Percentiles rank a stretch among this genome's conserved stretches.
phyloP scores from a whole-genome alignment of 805 yeast species.

The Metschnikowia noctiluminum region DNA sequence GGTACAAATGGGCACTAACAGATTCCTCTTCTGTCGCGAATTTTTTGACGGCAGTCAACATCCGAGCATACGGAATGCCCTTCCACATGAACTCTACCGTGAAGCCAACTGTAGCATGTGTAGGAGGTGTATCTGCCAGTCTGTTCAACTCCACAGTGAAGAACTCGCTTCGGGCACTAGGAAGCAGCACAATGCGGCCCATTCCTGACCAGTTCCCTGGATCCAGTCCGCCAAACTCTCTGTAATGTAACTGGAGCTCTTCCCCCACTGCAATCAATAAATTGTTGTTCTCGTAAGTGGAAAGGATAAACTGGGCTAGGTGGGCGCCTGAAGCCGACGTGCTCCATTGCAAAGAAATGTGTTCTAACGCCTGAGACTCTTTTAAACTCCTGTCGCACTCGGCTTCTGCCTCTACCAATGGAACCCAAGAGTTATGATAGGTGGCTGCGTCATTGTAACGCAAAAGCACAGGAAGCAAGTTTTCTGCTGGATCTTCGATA shows the following conservation, averaged over 20 bases:
- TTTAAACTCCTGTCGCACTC: slow-evolving; percentile 71
- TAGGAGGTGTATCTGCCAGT: slow-evolving; percentile 46
- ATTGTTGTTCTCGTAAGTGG: slow-evolving; percentile 63
- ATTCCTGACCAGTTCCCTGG: slow-evolving; percentile 62
- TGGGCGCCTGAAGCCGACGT: slow-evolving; percentile 60
- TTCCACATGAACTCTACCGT: slow-evolving; percentile 90
- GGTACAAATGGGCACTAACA: slow-evolving; percentile 71
- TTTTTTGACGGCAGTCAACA: slow-evolving; percentile 70
- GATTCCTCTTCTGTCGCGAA: slow-evolving; percentile 72
- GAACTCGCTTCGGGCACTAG: slow-evolving; percentile 56
- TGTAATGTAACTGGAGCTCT: slow-evolving; percentile 55
- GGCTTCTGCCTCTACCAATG: slow-evolving; percentile 76
- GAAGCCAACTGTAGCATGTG: slow-evolving; percentile 59
- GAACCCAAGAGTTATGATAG: slow-evolving; percentile 82
- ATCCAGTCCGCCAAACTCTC: slow-evolving; percentile 55
- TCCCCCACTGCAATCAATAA: slow-evolving; percentile 81
- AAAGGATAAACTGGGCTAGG: slow-evolving; percentile 64
- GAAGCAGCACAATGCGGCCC: slow-evolving; percentile 72
- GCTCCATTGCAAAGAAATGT: slow-evolving; percentile 72
- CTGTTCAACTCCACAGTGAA: slow-evolving; percentile 67
- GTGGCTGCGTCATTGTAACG: slow-evolving; percentile 80
- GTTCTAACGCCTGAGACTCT: slow-evolving; percentile 75
- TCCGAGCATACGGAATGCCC: slow-evolving; percentile 75
- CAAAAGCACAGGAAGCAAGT: slow-evolving; percentile 67
- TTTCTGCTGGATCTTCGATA: slow-evolving; percentile 35